Conservation (phyloP, 805 yeast species). For the Candida piceae region DNA sequence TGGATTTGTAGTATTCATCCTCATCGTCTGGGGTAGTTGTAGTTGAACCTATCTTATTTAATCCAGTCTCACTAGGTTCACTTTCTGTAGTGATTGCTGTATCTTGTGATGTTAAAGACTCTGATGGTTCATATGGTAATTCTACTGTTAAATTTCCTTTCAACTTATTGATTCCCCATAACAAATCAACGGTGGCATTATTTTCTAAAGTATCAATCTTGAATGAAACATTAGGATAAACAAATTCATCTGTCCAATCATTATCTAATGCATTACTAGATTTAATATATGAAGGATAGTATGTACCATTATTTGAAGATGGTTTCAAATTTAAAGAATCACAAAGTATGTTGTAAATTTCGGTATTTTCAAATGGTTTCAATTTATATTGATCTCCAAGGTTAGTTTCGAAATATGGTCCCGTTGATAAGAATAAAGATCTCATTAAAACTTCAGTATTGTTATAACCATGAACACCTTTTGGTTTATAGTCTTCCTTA, state of each 20-base stretch:
- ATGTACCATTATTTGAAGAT: constrained; percentile 56
- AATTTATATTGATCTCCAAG: constrained; percentile 32
- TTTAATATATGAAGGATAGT: constrained; percentile 22
- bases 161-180: constrained; percentile 22
- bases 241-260: constrained; percentile 42
- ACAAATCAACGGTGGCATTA: constrained; percentile 47
- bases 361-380: constrained; percentile 65
- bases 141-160: constrained; percentile 3
- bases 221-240: constrained; percentile 49
- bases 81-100: constrained; percentile 4
- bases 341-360: constrained; percentile 72
- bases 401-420: constrained; percentile 61
- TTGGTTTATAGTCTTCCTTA: constrained; percentile 49
- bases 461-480: constrained; percentile 84
- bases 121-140: constrained; percentile 5
- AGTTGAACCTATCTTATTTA: too few species aligned
- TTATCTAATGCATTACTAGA: constrained; percentile 28
- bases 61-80: constrained; percentile 4
- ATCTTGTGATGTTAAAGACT: constrained; percentile 3
- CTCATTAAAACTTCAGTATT: constrained; percentile 77
- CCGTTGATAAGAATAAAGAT: constrained; percentile 72
- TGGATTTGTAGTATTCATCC: too few species aligned
- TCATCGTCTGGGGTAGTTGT: not conserved
- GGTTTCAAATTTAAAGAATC: constrained; percentile 52
- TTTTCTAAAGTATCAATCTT: constrained; percentile 36